Conservation (phyloP, 305 asterid genomes). For the Fraxinus platypoda region DNA sequence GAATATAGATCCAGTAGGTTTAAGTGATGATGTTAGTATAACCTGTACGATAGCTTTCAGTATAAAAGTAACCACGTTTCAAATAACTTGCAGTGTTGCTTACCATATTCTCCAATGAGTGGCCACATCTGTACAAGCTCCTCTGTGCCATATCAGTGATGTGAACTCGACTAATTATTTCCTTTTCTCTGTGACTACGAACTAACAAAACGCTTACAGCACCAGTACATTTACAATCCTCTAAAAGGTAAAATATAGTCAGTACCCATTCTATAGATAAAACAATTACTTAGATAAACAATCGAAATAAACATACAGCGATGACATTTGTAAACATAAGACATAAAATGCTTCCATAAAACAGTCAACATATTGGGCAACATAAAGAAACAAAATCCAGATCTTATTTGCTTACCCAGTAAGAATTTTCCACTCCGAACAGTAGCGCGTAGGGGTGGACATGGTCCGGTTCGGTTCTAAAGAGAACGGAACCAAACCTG, state of each 20-base stretch:
- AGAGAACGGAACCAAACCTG: too few relatives aligned
- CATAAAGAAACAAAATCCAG: not conserved
- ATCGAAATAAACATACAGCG: not conserved
- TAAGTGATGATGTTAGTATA: not conserved
- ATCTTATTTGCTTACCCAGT: not conserved
- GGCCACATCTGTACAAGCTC: constrained; percentile 20
- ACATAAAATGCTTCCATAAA: not conserved
- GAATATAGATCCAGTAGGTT: not conserved
- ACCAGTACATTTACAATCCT: constrained; percentile 15
- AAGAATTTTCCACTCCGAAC: not conserved
- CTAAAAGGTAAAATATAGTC: constrained; percentile 1
- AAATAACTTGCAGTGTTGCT: not conserved
- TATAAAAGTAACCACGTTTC: not conserved
- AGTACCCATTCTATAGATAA: constrained; percentile 6
- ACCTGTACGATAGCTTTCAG: not conserved
- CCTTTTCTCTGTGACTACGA: constrained; percentile 19
- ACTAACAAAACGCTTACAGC: constrained; percentile 5
- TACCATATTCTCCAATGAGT: constrained; percentile 23
- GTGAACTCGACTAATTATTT: constrained; percentile 30
- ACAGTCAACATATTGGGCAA: not conserved
- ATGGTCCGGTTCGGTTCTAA: too few relatives aligned
- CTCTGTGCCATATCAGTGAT: constrained; percentile 20
- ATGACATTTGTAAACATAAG: not conserved
- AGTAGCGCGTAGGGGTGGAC: not conserved
- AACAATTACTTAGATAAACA: not conserved